Conservation (phyloP, 2,329 filamentous ascomycete genomes). For the Fusarium continuum region DNA sequence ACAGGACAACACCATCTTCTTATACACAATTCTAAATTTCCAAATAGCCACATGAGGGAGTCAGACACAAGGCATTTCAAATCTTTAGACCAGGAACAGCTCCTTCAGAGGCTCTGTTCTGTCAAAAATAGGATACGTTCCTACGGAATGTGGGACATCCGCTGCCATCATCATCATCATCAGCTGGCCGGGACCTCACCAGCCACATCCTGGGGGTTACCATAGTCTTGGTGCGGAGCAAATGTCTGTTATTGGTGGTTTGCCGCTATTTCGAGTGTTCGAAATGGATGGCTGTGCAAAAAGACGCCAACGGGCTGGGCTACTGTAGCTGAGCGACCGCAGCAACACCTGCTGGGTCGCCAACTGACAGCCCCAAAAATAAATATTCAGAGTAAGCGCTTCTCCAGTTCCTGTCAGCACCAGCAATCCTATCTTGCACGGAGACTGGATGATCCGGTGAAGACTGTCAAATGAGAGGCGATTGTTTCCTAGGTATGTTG, state of each 20-base stretch:
- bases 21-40: conserved; percentile 28
- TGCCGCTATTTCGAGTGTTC: conserved; percentile 27
- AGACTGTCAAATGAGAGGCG: background rate
- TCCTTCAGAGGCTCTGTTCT: conserved; percentile 6
- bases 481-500: background rate
- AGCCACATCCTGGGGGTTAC: conserved; percentile 14
- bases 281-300: conserved; percentile 33
- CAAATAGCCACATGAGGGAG: conserved; percentile 2
- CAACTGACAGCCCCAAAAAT: conserved; percentile 20
- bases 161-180: conserved; percentile 16
- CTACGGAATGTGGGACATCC: conserved; percentile 27
- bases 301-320: conserved; percentile 2
- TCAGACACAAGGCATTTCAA: conserved; percentile 10
- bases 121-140: conserved; percentile 22
- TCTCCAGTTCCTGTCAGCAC: conserved; percentile 18
- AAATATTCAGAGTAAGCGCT: conserved; percentile 26
- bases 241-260: conserved; percentile 6
- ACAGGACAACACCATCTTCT: conserved; percentile 31
- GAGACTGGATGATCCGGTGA: conserved; percentile 16
- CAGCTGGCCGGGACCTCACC: background rate
- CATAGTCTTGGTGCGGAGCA: conserved; percentile 5
- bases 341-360: conserved; percentile 14
- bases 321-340: conserved; percentile 2
- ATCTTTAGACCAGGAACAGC: conserved; percentile 10
- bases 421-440: conserved; percentile 1